phyloP scores from a whole-genome alignment of 2,329 filamentous ascomycete species.

The Penicillium griseofulvum region DNA sequence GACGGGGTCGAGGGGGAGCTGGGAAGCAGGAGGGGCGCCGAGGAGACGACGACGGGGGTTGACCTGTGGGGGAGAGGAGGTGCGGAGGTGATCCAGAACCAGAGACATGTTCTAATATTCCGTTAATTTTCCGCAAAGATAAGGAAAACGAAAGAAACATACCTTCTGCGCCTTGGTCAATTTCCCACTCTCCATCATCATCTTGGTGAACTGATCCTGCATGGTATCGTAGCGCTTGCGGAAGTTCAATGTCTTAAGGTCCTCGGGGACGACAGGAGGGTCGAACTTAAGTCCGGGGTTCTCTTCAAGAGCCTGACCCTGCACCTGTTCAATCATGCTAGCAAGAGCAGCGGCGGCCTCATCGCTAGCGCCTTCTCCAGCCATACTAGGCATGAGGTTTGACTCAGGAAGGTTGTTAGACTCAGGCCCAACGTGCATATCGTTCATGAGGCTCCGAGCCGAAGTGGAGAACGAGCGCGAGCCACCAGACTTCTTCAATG shows the following conservation, averaged over 20 bases:
- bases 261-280: constrained; percentile 66
- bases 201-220: constrained; percentile 80
- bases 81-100: constrained; percentile 80
- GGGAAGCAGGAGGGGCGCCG: constrained; percentile 71
- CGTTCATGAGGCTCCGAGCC: constrained; percentile 39
- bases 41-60: constrained; percentile 59
- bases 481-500: constrained; percentile 47
- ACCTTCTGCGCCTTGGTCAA: constrained; percentile 86
- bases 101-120: constrained; percentile 71
- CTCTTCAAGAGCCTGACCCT: constrained; percentile 33
- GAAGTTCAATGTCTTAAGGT: constrained; percentile 55
- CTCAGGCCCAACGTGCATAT: constrained; percentile 20
- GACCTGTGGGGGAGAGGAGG: constrained; percentile 72
- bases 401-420: constrained; percentile 13
- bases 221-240: constrained; percentile 84
- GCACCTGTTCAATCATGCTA: constrained; percentile 37
- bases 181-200: constrained; percentile 90
- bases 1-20: constrained; percentile 84
- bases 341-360: constrained; percentile 35
- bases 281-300: constrained; percentile 72
- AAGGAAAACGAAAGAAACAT: constrained; percentile 19
- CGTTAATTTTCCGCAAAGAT: neutral
- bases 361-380: constrained; percentile 16
- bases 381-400: neutral
- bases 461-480: constrained; percentile 59